Evolutionary conservation across 768 basidiomycete genomes (phyloP), one percentile per base, ranked within the genome.

Genomic region (Trametes maxima): DNA sequence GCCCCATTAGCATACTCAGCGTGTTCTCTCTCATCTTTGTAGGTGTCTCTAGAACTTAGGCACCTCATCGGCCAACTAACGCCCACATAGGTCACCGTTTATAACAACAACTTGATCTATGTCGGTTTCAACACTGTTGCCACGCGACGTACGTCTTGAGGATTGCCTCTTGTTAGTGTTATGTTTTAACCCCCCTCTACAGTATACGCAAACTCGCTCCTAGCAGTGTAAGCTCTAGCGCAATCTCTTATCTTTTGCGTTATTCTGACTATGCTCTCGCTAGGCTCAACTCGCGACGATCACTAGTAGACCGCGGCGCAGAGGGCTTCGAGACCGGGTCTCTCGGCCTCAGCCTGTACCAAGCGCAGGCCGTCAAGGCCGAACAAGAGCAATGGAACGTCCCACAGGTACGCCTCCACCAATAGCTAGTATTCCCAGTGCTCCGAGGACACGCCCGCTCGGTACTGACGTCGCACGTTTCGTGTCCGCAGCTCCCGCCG

Each of bases 291-390:
- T 52, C 50, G 17, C 37, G 50, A 3, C 35, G 50, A 1, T 52
- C 50, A 7, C 16, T 22, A 5, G 5, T 52, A 0, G 50, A 52
- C 35, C 10, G 12, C 3, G 50, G 50, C 1, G 3, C 19, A 3
- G 50, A 52, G 10, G 50, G 50, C 37, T 52, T 52, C 36, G 35
- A 52, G 50, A 52, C 50, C 2, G 50, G 50, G 2, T 52, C 50
- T 10, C 21, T 52, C 17, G 50, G 50, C 0, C 35, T 52, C n/a
- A 3, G 21, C 19, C 17, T 39, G 3, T 13, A 42, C 40, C 40
- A 42, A 42, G 40, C 12, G 40, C 13, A 42, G 40, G 40, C 12
- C 40, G 40, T 4, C 3, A 42, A 42, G 12, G 40, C n/a, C n/a
- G 40, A 42, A 3, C 14, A 11, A 11, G 40, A 42, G 40, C 40